These are phyloP conservation scores for Penicillium sp. DNA, from an alignment of 2,329 filamentous ascomycete species.

Conservation along the genomic window DNA sequence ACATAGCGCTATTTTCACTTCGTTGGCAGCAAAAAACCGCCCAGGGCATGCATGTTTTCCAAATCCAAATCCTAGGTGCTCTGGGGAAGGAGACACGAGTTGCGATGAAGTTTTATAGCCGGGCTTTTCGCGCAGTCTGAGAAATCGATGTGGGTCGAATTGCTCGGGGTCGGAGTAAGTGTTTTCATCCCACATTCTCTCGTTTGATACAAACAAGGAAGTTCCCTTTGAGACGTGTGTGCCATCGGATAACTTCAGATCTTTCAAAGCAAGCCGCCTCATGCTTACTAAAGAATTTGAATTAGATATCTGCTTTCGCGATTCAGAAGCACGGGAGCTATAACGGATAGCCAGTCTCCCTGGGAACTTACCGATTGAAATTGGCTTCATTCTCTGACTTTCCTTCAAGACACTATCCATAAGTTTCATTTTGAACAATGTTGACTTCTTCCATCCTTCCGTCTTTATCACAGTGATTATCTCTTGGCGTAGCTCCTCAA, in stretches of 20 bases:
- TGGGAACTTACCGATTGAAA: background rate
- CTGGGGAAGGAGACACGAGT: conserved; percentile 19
- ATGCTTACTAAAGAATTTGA: background rate
- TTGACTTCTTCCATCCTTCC: conserved; percentile 5
- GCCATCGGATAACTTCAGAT: background rate
- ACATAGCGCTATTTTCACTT: conserved; percentile 57
- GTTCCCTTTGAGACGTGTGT: background rate
- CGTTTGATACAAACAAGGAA: background rate
- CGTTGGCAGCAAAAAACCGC: conserved; percentile 57
- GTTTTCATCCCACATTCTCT: background rate
- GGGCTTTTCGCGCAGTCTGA: conserved; percentile 10
- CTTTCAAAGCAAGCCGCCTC: background rate
- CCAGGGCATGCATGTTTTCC: conserved; percentile 46
- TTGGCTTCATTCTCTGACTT: conserved; percentile 9
- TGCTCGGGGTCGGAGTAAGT: background rate
- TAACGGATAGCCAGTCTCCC: too few species aligned
- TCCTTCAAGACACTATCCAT: conserved; percentile 20
- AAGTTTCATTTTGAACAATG: conserved; percentile 6
- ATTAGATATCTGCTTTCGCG: background rate
- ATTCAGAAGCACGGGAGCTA: too few species aligned
- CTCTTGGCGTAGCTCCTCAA: conserved; percentile 25
- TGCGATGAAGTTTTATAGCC: conserved; percentile 6
- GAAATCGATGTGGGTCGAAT: conserved; percentile 7
- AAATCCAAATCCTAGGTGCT: conserved; percentile 32
- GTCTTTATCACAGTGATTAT: conserved; percentile 19